Base-by-base conservation (phyloP, 2,329 filamentous ascomycete species). In the Fusarium cicatricum region DNA sequence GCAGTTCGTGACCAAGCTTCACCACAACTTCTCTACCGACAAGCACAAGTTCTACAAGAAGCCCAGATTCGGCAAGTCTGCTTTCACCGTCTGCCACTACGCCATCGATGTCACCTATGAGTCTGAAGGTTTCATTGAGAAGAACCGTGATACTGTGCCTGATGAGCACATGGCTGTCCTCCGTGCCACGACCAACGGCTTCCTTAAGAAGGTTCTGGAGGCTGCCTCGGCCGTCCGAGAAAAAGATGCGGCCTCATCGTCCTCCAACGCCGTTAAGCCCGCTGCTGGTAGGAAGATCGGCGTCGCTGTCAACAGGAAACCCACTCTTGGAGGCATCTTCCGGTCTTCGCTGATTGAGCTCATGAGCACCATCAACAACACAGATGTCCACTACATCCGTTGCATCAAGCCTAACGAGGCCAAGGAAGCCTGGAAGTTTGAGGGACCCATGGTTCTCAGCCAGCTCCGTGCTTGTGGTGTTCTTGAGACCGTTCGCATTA, bases 41-140 rank as follows among this genome's bases (percentile, higher is more conserved):
- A 98, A 98, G 81, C 90, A 95, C 75, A 91, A 91, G 71, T 98
- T 97, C 74, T 99, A 96, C 85, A 98, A 97, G 82, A 99, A 98
- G 79, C 95, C 95, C 7, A 86, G 95, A 52, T 99, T 99, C 69
- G 95, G 95, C 66, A 98, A 98, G 77, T 97, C 93, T 12, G 85
- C 95, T 1, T 99, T 99, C 78, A 98, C 95, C 8, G 93, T 99
- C 60, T 98, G 94, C 76, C 96, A 99, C 78, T 99, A 99, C 77
- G 95, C 95, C 46, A 84, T 99, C 52, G 95, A 99, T 70, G 95
- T 99, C 67, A 98, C 94, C 15, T 99, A 99, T 74, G 95, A 99
- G 76, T 98, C 94, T 2, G 95, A 99, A 68, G 95, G 95, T 40
- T 99, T 99, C 78, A 97, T 99, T 70, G 96, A 99, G 76, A 99